Base-by-base conservation (phyloP, 2,329 filamentous ascomycete genomes). In the Neoascochyta sp. region DNA sequence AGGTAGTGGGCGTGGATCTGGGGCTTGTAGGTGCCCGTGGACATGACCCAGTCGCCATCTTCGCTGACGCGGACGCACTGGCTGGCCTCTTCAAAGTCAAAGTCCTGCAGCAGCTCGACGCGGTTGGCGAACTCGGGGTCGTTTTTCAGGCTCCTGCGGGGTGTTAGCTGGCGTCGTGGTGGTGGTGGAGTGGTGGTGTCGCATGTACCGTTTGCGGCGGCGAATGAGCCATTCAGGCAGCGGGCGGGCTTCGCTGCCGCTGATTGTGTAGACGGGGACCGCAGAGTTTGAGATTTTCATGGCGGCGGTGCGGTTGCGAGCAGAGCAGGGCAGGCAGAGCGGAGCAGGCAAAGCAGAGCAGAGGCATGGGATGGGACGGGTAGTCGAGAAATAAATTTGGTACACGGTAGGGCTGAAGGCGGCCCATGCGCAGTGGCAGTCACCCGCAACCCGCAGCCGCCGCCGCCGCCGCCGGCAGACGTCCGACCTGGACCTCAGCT, bases 1-100 rank as follows among this genome's bases (percentile, higher is more conserved):
- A 96, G 78, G 58, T 94, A 87, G 65, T 98, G 93, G n/a, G 86
- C 83, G 58, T 96, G 92, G 36, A 96, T 94, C 62, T 94, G 86
- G 1, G 84, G 81, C 56, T 50, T 52, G 42, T 53, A 53, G 5
- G 47, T 52, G 41, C 47, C 47, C 4, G 48, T 53, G 17, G 45
- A 48, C 45, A 53, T 43, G 34, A 52, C 80, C 89, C 92, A 98
- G 59, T 96, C 83, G 27, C 90, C 90, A 76, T 98, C 92, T 36
- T 95, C 89, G 51, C 86, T 95, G 42, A 92, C 78, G 27, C 87
- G 78, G 42, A 98, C 79, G 59, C 90, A 95, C 47, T 82, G 79
- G 58, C 88, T 95, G 22, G 93, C 90, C 66, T 95, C 89, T 54
- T 95, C 89, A 54, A 98, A 96, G 57, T 93, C 89, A 63, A 98